These are phyloP conservation scores for Rosa chinensis DNA, from an alignment of 306 rosid genomes.

Conservation along the genomic window DNA sequence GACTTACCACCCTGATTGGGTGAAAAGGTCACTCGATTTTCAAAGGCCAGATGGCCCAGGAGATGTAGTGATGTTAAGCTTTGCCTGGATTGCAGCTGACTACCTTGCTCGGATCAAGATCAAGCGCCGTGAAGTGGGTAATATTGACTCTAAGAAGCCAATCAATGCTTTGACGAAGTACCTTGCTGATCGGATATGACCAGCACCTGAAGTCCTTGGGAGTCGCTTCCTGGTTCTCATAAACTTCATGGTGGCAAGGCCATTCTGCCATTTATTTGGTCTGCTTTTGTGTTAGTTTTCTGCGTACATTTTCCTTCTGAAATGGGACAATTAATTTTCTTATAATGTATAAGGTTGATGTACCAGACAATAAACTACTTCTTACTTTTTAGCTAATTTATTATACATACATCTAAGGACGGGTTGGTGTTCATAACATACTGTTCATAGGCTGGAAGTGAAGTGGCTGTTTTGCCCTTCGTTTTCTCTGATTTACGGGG, in stretches of 20 bases:
- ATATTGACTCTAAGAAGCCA: slow-evolving; percentile 49
- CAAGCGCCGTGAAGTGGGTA: slow-evolving; percentile 28
- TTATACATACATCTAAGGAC: too few relatives aligned
- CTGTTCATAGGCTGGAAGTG: too few relatives aligned
- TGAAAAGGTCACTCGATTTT: slow-evolving; percentile 44
- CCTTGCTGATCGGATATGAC: slow-evolving; percentile 58
- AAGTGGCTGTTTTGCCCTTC: too few relatives aligned
- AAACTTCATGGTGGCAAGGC: not conserved
- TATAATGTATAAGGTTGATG: not conserved
- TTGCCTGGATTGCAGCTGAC: slow-evolving; percentile 85
- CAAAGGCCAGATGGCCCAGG: slow-evolving; percentile 37
- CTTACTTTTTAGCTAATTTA: too few relatives aligned
- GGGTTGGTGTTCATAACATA: too few relatives aligned
- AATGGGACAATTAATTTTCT: not conserved
- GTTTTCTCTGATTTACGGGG: too few relatives aligned
- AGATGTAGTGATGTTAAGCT: slow-evolving; percentile 59
- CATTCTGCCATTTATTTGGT: not conserved
- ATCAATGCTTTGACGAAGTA: slow-evolving; percentile 57
- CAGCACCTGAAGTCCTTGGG: slow-evolving; percentile 4
- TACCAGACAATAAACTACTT: not conserved
- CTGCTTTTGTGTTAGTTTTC: not conserved
- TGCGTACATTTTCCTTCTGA: not conserved
- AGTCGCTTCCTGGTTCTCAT: not conserved
- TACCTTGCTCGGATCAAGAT: slow-evolving; percentile 83
- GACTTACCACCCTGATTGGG: slow-evolving; percentile 78